phyloP scores from a whole-genome alignment of 805 yeast species.

The Candida nonsorbophila region DNA sequence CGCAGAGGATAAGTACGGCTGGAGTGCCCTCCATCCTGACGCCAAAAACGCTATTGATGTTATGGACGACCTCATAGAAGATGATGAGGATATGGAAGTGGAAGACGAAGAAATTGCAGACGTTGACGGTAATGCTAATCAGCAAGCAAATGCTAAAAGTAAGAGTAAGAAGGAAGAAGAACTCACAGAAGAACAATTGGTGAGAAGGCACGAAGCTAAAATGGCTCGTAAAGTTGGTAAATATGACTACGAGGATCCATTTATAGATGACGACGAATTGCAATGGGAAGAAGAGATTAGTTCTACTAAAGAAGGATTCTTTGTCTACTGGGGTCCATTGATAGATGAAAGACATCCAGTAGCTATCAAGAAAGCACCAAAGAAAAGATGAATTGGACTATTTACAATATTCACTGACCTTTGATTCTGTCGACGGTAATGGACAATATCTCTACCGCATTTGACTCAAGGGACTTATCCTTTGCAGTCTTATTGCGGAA shows the following conservation, averaged over 20 bases:
- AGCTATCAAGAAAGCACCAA: no score
- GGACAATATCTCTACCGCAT: conserved; percentile 28
- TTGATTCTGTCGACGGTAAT: conserved; percentile 32
- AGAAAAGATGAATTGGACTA: no score
- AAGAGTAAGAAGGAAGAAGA: conserved; percentile 19
- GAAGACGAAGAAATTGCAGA: conserved; percentile 24
- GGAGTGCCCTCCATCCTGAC: conserved; percentile 63
- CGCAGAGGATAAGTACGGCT: conserved; percentile 84
- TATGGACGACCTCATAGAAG: conserved; percentile 32
- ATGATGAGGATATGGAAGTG: conserved; percentile 22
- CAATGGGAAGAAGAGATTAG: conserved; percentile 92
- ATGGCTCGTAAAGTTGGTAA: conserved; percentile 78
- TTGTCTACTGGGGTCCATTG: conserved; percentile 90
- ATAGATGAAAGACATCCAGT: conserved; percentile 50
- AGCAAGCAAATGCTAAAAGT: conserved; percentile 3
- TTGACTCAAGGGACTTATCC: no score
- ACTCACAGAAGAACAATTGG: conserved; percentile 38
- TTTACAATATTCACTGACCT: conserved; percentile 2
- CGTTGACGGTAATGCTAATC: conserved; percentile 10
- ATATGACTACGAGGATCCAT: conserved; percentile 90
- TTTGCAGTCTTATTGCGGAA: no score
- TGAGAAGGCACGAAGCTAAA: conserved; percentile 38
- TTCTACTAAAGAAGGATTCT: conserved; percentile 90
- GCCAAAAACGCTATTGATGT: conserved; percentile 53
- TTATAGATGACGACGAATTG: conserved; percentile 91